phyloP scores from a whole-genome alignment of 345 rosid genomes.

The Lenwebbia sp. region DNA sequence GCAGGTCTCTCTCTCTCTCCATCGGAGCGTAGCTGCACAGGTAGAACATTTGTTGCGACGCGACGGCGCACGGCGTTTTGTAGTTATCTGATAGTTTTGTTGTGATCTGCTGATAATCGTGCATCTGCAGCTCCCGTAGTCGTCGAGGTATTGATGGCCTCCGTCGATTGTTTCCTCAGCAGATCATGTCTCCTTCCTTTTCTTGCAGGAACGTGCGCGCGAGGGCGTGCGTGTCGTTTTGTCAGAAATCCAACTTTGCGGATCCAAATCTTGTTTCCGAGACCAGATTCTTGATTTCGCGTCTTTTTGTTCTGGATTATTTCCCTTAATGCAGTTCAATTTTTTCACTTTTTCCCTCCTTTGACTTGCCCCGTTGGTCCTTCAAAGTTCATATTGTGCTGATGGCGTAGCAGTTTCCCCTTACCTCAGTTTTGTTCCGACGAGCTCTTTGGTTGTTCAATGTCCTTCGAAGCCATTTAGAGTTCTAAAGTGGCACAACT shows the following conservation, averaged over 20 bases:
- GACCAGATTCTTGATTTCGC: neutral
- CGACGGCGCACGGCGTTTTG: neutral
- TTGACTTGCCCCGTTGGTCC: neutral
- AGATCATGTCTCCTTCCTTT: neutral
- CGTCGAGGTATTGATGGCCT: neutral
- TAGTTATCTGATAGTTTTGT: neutral
- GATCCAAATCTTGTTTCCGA: neutral
- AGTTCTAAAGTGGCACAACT: neutral
- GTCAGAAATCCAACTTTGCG: neutral
- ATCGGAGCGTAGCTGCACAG: neutral
- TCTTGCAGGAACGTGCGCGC: neutral
- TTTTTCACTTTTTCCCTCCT: neutral
- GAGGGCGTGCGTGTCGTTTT: neutral
- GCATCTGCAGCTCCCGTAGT: neutral
- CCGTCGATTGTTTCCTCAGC: neutral
- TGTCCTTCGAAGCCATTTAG: neutral
- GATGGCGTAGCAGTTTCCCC: neutral
- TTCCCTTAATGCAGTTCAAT: neutral
- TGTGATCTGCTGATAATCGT: neutral
- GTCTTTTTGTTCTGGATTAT: neutral
- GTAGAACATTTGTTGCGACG: neutral
- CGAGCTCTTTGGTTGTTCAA: neutral
- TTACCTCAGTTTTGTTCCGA: neutral
- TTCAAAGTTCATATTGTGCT: neutral
- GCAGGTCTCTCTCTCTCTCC: neutral